Conservation (phyloP, 2,329 filamentous ascomycete genomes). For the Hypoxylon sp. region DNA sequence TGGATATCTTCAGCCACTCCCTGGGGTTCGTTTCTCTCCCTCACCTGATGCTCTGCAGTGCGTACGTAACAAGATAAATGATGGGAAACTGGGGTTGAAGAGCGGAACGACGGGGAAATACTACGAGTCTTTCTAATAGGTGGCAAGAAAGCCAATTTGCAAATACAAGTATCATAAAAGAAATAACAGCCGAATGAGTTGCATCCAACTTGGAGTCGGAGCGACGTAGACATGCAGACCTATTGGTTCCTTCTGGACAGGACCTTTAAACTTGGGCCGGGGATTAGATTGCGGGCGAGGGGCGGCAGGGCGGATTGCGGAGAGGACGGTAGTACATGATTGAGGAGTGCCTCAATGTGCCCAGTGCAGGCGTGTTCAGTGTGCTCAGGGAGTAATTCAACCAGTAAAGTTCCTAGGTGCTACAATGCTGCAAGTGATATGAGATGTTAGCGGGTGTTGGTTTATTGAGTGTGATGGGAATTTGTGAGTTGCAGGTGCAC, state of each 20-base stretch:
- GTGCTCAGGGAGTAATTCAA: neutral
- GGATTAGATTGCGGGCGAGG: constrained; percentile 13
- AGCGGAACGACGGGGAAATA: neutral
- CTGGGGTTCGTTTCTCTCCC: neutral
- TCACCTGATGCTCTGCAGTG: no score
- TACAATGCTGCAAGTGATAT: neutral
- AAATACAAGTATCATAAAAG: constrained; percentile 7
- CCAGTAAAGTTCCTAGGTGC: neutral
- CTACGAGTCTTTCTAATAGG: neutral
- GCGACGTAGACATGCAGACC: constrained; percentile 10
- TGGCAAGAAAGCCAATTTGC: constrained; percentile 2
- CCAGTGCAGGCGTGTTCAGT: no score
- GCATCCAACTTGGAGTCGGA: constrained; percentile 7
- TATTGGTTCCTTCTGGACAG: neutral
- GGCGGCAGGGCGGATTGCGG: neutral
- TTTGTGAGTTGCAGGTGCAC: neutral
- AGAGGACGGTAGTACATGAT: neutral
- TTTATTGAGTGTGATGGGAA: neutral
- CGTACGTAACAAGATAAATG: neutral
- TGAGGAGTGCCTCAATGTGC: no score
- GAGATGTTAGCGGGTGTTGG: neutral
- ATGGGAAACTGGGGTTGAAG: neutral
- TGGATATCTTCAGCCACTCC: neutral
- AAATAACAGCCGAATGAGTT: constrained; percentile 20
- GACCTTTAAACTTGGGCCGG: neutral